Evolutionary conservation across 805 yeast genomes (phyloP).

Genomic region (Diddensiella caesifluorescens): DNA sequence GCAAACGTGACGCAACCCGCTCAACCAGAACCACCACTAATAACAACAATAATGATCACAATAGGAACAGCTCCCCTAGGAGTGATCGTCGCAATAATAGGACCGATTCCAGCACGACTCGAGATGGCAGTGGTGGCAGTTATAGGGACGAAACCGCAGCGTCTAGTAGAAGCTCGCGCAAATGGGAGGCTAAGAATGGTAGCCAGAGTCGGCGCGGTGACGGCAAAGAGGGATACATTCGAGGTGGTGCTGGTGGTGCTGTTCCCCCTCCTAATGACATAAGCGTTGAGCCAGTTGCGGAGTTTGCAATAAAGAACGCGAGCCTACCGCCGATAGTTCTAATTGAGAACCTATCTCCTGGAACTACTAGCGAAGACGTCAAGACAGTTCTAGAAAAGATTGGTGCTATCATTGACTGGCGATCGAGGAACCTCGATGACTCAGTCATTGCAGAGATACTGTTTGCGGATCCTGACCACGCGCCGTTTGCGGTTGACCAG

Average conservation of each 20-base stretch:
- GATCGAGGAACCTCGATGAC: slow-evolving; percentile 14
- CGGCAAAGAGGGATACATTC: background rate
- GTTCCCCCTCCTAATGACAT: background rate
- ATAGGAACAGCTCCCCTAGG: background rate
- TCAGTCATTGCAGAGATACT: slow-evolving; percentile 26
- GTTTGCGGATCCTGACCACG: slow-evolving; percentile 27
- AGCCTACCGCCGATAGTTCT: slow-evolving; percentile 26
- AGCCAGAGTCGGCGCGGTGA: background rate
- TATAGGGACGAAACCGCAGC: background rate
- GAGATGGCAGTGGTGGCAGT: background rate
- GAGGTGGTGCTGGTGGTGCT: background rate
- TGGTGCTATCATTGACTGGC: slow-evolving; percentile 24
- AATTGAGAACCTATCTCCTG: slow-evolving; percentile 29
- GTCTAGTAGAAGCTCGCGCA: background rate
- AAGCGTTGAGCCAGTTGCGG: slow-evolving; percentile 1
- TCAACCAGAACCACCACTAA: background rate
- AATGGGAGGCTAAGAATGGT: background rate
- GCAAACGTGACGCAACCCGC: background rate
- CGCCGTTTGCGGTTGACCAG: slow-evolving; percentile 30
- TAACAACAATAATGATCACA: slow-evolving; percentile 3
- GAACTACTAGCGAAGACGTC: slow-evolving; percentile 32
- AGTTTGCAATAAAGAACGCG: slow-evolving; percentile 18
- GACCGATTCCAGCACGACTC: background rate
- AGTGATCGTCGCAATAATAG: background rate
- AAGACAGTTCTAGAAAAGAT: slow-evolving; percentile 23